phyloP scores from a whole-genome alignment of 768 basidiomycete genomes.

The Porpolomopsis calyptriformis region DNA sequence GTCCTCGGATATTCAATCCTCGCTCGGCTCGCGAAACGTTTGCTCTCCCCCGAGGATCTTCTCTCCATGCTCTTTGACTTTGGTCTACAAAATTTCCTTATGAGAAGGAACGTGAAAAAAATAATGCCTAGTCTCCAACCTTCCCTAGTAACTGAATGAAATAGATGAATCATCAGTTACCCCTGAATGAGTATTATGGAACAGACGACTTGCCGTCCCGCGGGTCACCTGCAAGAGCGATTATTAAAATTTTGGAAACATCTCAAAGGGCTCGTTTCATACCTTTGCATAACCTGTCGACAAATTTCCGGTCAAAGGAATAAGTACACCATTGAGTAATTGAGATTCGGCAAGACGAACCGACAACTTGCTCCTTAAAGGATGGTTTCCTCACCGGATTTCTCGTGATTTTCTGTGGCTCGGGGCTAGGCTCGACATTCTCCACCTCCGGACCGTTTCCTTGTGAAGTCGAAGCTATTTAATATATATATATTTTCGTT shows the following conservation, averaged over 20 bases:
- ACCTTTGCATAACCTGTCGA: constrained; percentile 26
- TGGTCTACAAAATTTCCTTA: constrained; percentile 16
- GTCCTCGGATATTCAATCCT: neutral
- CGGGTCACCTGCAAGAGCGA: constrained; percentile 25
- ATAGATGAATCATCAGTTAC: neutral
- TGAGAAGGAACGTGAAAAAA: neutral
- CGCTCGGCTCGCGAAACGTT: constrained; percentile 20
- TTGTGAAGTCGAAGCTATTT: constrained; percentile 24
- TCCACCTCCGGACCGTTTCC: constrained; percentile 26
- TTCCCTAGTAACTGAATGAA: constrained; percentile 25
- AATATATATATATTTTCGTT: neutral
- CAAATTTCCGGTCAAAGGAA: neutral
- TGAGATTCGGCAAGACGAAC: constrained; percentile 20
- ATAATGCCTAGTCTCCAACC: constrained; percentile 9
- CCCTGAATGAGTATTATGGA: neutral
- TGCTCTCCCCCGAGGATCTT: constrained; percentile 42
- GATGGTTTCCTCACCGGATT: constrained; percentile 24
- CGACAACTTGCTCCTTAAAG: constrained; percentile 52
- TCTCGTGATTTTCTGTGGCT: neutral
- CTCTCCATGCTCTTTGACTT: constrained; percentile 42
- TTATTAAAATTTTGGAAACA: neutral
- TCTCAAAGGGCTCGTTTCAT: neutral
- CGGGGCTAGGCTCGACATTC: constrained; percentile 6
- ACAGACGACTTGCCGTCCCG: constrained; percentile 27
- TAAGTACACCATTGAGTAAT: constrained; percentile 5